A percentile compares a stretch with the other conserved stretches of the same genome.
phyloP scores from a whole-genome alignment of 179 eudicot species.

The Dionaea muscipula region DNA sequence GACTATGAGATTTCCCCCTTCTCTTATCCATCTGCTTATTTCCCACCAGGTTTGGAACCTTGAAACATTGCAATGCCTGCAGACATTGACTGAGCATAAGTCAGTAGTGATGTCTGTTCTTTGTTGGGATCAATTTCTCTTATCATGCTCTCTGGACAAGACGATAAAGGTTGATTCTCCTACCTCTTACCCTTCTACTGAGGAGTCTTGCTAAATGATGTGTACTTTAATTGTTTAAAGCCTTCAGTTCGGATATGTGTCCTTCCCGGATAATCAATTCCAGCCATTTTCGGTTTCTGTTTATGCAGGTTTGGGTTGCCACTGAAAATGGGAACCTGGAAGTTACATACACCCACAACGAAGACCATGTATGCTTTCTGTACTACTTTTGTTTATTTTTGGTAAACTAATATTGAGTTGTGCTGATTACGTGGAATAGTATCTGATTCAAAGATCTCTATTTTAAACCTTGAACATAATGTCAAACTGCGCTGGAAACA shows the following conservation, averaged over 20 bases:
- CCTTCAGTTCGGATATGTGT: background rate
- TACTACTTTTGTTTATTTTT: background rate
- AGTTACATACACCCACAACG: slow-evolving; percentile 79
- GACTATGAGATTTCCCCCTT: background rate
- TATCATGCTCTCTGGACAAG: slow-evolving; percentile 76
- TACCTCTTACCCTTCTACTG: background rate
- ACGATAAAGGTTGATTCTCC: slow-evolving; percentile 56
- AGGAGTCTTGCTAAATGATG: background rate
- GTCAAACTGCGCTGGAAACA: no score
- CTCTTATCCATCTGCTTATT: slow-evolving; percentile 1
- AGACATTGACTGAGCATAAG: slow-evolving; percentile 62
- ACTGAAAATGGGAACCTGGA: slow-evolving; percentile 71
- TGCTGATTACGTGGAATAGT: no score
- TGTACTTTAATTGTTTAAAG: background rate
- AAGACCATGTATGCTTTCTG: slow-evolving; percentile 54
- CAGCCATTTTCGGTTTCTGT: slow-evolving; percentile 3
- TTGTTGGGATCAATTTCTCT: slow-evolving; percentile 89
- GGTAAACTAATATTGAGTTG: background rate
- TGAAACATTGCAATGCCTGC: slow-evolving; percentile 77
- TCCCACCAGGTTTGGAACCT: slow-evolving; percentile 76
- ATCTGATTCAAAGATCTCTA: no score
- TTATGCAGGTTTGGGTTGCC: slow-evolving; percentile 76
- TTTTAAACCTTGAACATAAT: no score
- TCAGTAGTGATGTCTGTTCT: slow-evolving; percentile 88
- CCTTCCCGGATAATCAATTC: background rate